These are phyloP conservation scores for Aegilops longissima DNA, from an alignment of 176 grass and related monocot species.

Conservation along the genomic window DNA sequence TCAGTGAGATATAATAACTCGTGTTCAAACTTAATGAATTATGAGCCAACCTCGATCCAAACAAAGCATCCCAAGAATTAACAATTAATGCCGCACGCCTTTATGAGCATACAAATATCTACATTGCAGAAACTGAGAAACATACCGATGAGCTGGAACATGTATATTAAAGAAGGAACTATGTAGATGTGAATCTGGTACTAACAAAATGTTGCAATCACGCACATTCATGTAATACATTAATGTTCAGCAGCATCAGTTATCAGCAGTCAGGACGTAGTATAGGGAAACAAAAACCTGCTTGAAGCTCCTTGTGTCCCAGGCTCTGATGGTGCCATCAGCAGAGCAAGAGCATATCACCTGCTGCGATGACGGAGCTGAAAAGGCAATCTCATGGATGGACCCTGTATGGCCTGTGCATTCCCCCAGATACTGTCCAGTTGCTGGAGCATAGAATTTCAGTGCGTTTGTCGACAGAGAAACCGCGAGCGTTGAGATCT, in stretches of 20 bases:
- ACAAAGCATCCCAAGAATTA: too few species aligned
- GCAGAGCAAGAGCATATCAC: slow-evolving; percentile 81
- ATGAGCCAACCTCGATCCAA: too few species aligned
- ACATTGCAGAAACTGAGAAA: too few species aligned
- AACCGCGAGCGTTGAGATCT: slow-evolving; percentile 73
- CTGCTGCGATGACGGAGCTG: slow-evolving; percentile 59
- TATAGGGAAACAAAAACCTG: slow-evolving; percentile 54
- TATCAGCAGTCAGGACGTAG: not conserved
- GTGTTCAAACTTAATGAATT: too few species aligned
- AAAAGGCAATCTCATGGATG: slow-evolving; percentile 89
- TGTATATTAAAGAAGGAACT: not conserved
- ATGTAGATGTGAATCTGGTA: not conserved
- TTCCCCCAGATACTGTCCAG: slow-evolving; percentile 83
- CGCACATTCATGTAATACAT: not conserved
- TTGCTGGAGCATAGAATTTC: slow-evolving; percentile 79
- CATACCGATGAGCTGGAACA: too few species aligned
- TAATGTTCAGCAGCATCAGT: not conserved
- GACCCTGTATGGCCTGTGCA: slow-evolving; percentile 64
- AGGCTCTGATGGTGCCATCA: slow-evolving; percentile 89
- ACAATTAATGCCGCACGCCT: too few species aligned
- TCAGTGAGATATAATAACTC: too few species aligned
- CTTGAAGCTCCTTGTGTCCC: slow-evolving; percentile 86
- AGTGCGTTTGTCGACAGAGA: slow-evolving; percentile 79
- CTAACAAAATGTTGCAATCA: not conserved
- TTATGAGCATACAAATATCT: too few species aligned